These are phyloP conservation scores for Blastocystis sp. DNA, from an alignment of 352 stramenopile species.

Conservation along the genomic window DNA sequence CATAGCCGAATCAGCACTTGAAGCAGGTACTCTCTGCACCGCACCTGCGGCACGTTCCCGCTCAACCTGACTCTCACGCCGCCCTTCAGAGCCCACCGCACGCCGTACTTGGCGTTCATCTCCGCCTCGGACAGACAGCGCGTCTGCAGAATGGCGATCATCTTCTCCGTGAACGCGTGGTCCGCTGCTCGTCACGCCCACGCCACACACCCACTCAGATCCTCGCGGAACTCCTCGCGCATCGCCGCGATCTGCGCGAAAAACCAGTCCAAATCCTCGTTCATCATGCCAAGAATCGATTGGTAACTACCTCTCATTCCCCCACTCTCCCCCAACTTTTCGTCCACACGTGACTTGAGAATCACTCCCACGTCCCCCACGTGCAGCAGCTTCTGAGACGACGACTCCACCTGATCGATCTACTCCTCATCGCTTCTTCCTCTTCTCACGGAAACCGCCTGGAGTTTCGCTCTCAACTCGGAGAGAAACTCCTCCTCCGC, in stretches of 20 bases:
- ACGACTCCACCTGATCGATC: background rate
- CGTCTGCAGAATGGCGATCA: conserved; percentile 5
- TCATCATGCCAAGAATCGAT: conserved; percentile 9
- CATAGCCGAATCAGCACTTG: conserved; percentile 41
- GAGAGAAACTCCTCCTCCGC: background rate
- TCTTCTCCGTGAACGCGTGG: background rate
- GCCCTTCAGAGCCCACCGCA: background rate
- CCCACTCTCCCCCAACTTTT: background rate
- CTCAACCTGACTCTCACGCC: background rate
- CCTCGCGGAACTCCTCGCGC: conserved; percentile 9
- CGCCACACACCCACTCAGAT: background rate
- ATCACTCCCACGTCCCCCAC: conserved; percentile 31
- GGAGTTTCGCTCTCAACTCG: conserved; percentile 31
- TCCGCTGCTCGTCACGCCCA: background rate
- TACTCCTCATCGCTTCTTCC: background rate
- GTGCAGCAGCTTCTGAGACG: background rate
- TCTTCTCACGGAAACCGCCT: background rate
- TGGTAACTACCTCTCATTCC: conserved; percentile 22
- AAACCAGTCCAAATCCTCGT: conserved; percentile 53
- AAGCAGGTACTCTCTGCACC: conserved; percentile 34
- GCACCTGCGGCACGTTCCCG: conserved; percentile 3
- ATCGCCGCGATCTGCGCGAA: conserved; percentile 5
- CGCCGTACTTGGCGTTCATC: conserved; percentile 45
- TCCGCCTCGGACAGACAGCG: background rate
- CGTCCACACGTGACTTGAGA: conserved; percentile 20